Base-by-base conservation (phyloP, 169 alveolate genomes). In the Cytauxzoon felis region DNA sequence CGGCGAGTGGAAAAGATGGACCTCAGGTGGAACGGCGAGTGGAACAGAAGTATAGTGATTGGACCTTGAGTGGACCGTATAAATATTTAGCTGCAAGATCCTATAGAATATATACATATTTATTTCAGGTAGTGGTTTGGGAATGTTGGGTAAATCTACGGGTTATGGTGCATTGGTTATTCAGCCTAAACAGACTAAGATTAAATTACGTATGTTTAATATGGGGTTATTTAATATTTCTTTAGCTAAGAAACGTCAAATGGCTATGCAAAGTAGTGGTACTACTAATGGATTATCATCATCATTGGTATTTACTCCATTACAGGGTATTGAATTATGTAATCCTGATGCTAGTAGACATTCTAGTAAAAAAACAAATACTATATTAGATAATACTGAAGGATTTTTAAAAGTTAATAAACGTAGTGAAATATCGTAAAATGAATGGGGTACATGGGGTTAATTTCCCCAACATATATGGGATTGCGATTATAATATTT, bases 241-340 rank as follows among this genome's bases (percentile, higher is more conserved):
- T 5, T 21, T 58, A 72, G 85, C 85, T 21, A 75, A 64, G 57
- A 75, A 75, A 19, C 68, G 85, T 9, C 78, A 60, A 11, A 42
- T 75, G 0, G 60, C 79, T 16, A 75, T 75, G 80, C 80, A 75
- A 33, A 60, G 78, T 48, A 64, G 80, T 43, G 79, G 79, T 32
- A 80, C 85, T 4, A 75, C 79, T 41, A 75, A 75, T 53, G 93
- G 93, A 0, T 65, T 88, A 80, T 75, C 93, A 1, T 80, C 92
- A 13, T 88, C 93, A 29, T 43, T 88, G 49, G 83, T 81, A 32
- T 88, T 88, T 50, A 88, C 93, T 0, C 93, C 93, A 9, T 30
- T 88, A 21, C 93, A 88, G 43, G 93, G 93, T 53, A 75, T 75
- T 59, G 85, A 75, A 57, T 51, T 75, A 30, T 75, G 80, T 49